Percentiles rank a stretch among this genome's conserved stretches.
Conservation (phyloP, 164 flowering plant species). For the Liriodendron chinense region DNA sequence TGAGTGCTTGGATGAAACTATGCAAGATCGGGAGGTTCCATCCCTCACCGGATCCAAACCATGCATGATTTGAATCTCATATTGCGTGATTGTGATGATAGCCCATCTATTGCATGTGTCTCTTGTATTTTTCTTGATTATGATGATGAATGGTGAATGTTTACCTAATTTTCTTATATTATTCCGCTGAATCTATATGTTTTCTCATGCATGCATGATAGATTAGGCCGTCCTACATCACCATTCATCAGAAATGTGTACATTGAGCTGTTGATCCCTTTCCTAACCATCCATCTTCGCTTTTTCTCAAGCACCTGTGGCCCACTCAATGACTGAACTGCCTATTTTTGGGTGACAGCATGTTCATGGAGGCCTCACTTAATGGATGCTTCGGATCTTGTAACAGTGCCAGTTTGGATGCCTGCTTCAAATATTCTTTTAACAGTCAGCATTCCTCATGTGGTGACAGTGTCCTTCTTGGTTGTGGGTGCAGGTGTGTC, state of each 20-base stretch:
- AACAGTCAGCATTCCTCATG: background rate
- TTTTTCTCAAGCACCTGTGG: background rate
- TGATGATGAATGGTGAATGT: too few species aligned
- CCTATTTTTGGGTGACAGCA: background rate
- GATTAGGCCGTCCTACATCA: too few species aligned
- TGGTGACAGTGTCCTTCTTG: background rate
- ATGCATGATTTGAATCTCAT: too few species aligned
- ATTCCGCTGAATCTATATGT: too few species aligned
- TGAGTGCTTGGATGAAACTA: too few species aligned
- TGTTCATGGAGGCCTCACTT: background rate
- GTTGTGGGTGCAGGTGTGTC: conserved; percentile 52
- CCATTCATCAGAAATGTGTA: background rate
- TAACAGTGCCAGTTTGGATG: background rate
- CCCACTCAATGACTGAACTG: background rate
- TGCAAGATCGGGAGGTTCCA: too few species aligned
- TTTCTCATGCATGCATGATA: too few species aligned
- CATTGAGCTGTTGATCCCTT: background rate
- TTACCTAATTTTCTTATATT: too few species aligned
- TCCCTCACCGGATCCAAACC: too few species aligned
- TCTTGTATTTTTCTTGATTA: too few species aligned
- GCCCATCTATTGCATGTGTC: too few species aligned
- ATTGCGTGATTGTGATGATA: too few species aligned
- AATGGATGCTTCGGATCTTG: background rate
- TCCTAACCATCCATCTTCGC: background rate
- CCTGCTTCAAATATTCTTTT: background rate